Evolutionary conservation across 768 basidiomycete species (phyloP).

Genomic region (Grammothele lineata): DNA sequence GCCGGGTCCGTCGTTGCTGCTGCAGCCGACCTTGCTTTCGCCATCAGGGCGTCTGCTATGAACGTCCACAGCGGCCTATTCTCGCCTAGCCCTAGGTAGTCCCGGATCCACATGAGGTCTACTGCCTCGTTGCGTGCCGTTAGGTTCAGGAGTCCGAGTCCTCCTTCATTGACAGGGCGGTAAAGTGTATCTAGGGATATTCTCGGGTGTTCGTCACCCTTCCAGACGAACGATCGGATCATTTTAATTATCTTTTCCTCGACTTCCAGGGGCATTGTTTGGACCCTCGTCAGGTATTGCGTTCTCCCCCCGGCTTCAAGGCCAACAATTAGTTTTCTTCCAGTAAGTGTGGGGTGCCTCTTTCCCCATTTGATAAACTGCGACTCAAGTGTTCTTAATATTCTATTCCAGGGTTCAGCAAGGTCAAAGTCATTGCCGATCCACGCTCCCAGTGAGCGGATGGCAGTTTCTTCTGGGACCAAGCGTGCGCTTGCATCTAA

Average conservation of each 20-base stretch:
- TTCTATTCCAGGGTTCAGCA: background rate
- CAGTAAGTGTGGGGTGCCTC: background rate
- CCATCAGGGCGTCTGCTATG: slow-evolving; percentile 9
- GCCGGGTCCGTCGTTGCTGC: no score
- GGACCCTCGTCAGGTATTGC: slow-evolving; percentile 8
- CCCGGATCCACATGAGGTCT: slow-evolving; percentile 11
- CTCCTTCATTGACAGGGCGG: background rate
- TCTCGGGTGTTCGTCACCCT: background rate
- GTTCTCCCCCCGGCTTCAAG: slow-evolving; percentile 4
- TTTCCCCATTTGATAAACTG: slow-evolving; percentile 6
- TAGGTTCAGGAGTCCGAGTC: background rate
- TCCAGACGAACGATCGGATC: slow-evolving; percentile 2
- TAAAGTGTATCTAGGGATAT: background rate
- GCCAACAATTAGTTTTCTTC: background rate
- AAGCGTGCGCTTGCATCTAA: slow-evolving; percentile 9
- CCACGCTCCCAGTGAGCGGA: no score
- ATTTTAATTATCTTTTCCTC: background rate
- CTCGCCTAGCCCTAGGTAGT: background rate
- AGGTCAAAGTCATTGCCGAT: slow-evolving; percentile 9
- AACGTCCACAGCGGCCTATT: slow-evolving; percentile 6
- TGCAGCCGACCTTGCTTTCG: no score
- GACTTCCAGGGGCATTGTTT: slow-evolving; percentile 19
- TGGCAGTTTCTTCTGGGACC: no score
- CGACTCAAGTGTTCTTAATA: background rate
- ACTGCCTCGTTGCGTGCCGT: slow-evolving; percentile 12